Evolutionary conservation across 345 rosid species (phyloP).

Genomic region (Salix caprea): DNA sequence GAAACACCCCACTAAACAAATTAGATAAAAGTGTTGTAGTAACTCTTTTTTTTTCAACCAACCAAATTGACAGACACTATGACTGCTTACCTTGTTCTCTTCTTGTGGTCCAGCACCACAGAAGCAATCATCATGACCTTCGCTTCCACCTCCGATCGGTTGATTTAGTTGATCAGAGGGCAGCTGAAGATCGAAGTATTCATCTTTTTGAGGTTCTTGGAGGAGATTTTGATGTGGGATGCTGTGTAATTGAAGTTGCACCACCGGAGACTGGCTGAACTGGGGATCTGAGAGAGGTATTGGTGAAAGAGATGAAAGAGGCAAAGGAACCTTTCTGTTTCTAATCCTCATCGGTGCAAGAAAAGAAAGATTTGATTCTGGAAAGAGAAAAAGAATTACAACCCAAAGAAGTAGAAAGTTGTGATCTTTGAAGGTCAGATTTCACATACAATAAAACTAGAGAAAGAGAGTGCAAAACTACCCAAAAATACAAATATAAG

Average conservation of each 20-base stretch:
- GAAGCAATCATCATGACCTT: slow-evolving; percentile 15
- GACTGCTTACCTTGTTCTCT: slow-evolving; percentile 11
- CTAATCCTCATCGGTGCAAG: slow-evolving; percentile 85
- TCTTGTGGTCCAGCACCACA: not conserved
- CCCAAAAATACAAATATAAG: slow-evolving; percentile 6
- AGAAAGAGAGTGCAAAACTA: slow-evolving; percentile 26
- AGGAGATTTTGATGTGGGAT: slow-evolving; percentile 13
- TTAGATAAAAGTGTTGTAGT: not conserved
- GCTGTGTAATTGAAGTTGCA: slow-evolving; percentile 39
- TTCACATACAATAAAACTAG: not conserved
- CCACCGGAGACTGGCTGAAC: slow-evolving; percentile 47
- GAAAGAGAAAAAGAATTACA: not conserved
- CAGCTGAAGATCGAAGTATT: slow-evolving; percentile 9
- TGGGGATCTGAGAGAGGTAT: slow-evolving; percentile 79
- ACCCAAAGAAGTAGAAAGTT: not conserved
- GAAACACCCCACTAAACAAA: not conserved
- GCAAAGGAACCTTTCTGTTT: slow-evolving; percentile 68
- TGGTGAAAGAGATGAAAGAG: slow-evolving; percentile 71
- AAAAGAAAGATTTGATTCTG: slow-evolving; percentile 6
- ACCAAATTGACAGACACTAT: slow-evolving; percentile 26
- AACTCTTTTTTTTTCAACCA: slow-evolving; percentile 16
- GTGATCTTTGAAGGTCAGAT: slow-evolving; percentile 21
- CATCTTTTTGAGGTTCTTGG: slow-evolving; percentile 5
- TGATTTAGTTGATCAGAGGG: slow-evolving; percentile 40
- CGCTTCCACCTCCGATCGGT: slow-evolving; percentile 32